Base-by-base conservation (phyloP, 495 filamentous ascomycete species). In the Penicillium lividum region DNA sequence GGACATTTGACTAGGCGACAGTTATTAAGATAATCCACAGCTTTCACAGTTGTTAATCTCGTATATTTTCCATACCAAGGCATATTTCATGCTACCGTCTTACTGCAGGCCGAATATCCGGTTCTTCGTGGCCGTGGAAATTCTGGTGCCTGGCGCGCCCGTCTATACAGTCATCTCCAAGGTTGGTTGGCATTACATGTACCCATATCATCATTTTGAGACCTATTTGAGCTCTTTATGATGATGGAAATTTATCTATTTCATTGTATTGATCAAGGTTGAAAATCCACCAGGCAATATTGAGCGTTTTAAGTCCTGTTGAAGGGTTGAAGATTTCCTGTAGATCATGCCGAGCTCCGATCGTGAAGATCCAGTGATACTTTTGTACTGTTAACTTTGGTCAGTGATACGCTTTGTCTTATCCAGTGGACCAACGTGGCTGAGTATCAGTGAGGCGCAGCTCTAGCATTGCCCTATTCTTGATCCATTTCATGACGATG, bases 131-230 rank as follows among this genome's bases (percentile, higher is more conserved):
- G 38, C 38, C n/a, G 38, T n/a, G 16, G 47, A 13, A 57, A 57
- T 51, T 51, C 55, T 57, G 55, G 55, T 57, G 55, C 55, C 55
- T 57, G 47, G 45, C 3, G 34, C 0, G 34, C 3, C 34, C n/a
- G 7, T 1, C 47, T 50, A 13, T 40, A 16, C n/a, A 40, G 15
- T 16, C 38, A 40, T 15, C n/a, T 40, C 15, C 33, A 36, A 36
- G 31, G 4, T 36, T 36, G 31, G 4, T 36, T 36, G 33, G 33
- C 33, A 36, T 36, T 1, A 36, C 33, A 22, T 22, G 22, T 22
- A 22, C 22, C 22, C 2, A 22, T 2, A 22, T 22, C 22, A 22
- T 22, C 22, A 22, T 22, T 22, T 22, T 22, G 1, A 1, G 22
- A 22, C 22, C 22, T 2, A 22, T 22, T 22, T 22, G 22, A 22